These are phyloP conservation scores for Penicillium sp. DNA, from an alignment of 2,329 filamentous ascomycete genomes.

Conservation along the genomic window DNA sequence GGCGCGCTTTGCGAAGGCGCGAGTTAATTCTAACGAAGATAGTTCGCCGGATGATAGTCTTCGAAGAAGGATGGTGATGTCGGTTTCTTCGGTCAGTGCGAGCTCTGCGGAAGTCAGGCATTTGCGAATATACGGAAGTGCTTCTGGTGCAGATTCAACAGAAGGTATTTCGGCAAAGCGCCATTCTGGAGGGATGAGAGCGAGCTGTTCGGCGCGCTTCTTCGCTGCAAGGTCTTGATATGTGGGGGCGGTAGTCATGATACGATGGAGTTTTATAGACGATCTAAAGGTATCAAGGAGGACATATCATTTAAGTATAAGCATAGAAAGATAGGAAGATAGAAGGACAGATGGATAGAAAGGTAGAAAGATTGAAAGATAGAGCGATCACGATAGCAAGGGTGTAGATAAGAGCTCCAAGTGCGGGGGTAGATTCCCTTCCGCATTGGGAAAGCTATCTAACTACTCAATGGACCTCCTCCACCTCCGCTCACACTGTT, in stretches of 20 bases:
- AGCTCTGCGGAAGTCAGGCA: slow-evolving; percentile 18
- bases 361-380: too few relatives aligned
- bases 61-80: slow-evolving; percentile 22
- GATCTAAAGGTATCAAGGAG: neutral
- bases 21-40: slow-evolving; percentile 21
- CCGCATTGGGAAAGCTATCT: slow-evolving; percentile 24
- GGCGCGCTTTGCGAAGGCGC: slow-evolving; percentile 40
- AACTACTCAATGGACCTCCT: slow-evolving; percentile 27
- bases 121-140: slow-evolving; percentile 17
- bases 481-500: slow-evolving; percentile 38
- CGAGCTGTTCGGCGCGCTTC: slow-evolving; percentile 17
- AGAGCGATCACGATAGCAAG: neutral
- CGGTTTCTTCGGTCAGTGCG: slow-evolving; percentile 23
- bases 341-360: too few relatives aligned
- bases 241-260: slow-evolving; percentile 3
- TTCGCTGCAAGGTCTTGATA: slow-evolving; percentile 24
- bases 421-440: slow-evolving; percentile 21
- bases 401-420: slow-evolving; percentile 8
- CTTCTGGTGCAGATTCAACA: slow-evolving; percentile 18
- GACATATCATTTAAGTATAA: neutral
- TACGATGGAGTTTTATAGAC: slow-evolving; percentile 4
- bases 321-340: neutral
- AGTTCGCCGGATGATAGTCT: slow-evolving; percentile 22
- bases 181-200: neutral
- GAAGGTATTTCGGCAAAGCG: slow-evolving; percentile 13